Conservation (phyloP, 2,329 filamentous ascomycete genomes). For the Torrubiella hemipterigena region DNA sequence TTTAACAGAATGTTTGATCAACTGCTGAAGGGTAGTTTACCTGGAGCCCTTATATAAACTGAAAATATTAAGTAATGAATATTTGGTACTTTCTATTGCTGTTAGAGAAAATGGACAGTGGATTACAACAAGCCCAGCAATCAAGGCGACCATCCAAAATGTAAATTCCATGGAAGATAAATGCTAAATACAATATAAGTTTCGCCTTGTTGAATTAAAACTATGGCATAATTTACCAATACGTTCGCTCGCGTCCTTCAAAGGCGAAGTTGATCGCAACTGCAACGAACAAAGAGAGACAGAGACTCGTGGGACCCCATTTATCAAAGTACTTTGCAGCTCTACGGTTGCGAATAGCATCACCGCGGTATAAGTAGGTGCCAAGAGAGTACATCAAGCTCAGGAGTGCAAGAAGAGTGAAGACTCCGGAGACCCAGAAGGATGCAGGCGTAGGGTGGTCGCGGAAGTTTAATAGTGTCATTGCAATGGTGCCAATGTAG, state of each 20-base stretch:
- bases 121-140: too few species aligned
- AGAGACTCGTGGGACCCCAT: slow-evolving; percentile 71
- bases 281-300: slow-evolving; percentile 58
- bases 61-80: too few species aligned
- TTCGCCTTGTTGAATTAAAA: too few species aligned
- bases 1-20: too few species aligned
- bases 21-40: too few species aligned
- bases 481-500: slow-evolving; percentile 79
- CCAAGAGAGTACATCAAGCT: slow-evolving; percentile 73
- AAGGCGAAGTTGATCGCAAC: slow-evolving; percentile 72
- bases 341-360: slow-evolving; percentile 69
- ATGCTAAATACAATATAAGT: too few species aligned
- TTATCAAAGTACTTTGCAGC: slow-evolving; percentile 89
- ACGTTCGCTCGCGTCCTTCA: slow-evolving; percentile 49
- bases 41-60: too few species aligned
- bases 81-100: too few species aligned
- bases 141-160: too few species aligned
- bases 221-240: slow-evolving; percentile 43
- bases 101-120: too few species aligned
- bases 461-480: slow-evolving; percentile 74
- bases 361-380: slow-evolving; percentile 80
- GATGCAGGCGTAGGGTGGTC: slow-evolving; percentile 41
- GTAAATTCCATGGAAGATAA: too few species aligned
- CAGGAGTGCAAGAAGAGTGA: slow-evolving; percentile 68
- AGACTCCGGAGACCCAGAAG: slow-evolving; percentile 60